Base-by-base conservation (phyloP, 495 filamentous ascomycete genomes). In the Coniosporium apollinis region DNA sequence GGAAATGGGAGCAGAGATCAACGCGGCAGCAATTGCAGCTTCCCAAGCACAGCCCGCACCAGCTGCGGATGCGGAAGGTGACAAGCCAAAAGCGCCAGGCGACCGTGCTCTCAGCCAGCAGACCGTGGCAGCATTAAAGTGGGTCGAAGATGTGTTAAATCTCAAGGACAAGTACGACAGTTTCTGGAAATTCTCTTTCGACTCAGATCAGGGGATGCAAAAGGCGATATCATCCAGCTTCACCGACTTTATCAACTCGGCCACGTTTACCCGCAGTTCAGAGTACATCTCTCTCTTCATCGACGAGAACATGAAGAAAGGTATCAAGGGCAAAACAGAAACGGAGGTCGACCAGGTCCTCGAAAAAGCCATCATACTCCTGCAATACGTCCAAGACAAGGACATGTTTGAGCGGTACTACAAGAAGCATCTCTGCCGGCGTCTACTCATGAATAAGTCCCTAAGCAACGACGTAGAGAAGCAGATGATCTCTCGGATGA, bases 341-440 rank as follows among this genome's bases (percentile, higher is more conserved):
- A 67, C 55, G 9, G 89, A 96, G 47, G 70, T 94, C n/a, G 89
- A 99, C 48, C 46, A 52, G 7, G 69, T 93, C 4, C 64, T 99
- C 4, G 85, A 94, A 33, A 93, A 92, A 48, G 85, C 86, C 9
- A 87, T 93, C 39, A 75, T 71, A 0, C 65, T 96, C 3, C 59
- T 99, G 20, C 72, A 83, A 19, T 93, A 93, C 35, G 65, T 99
- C 26, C 66, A 71, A 20, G 87, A 94, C 44, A 87, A 93, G 56
- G 91, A 96, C 54, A 72, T 93, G 45, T 99, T 96, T 39, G 91
- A 99, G 55, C 67, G 80, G 2, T 96, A 99, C 57, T 96, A 96
- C 61, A 94, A 96, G 62, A 96, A 93, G 52, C 89, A 99, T 60
- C 67, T 99, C 0, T 83, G 80, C 21, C 72, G 78, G 36, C 70